phyloP scores from a whole-genome alignment of 306 rosid species.

The Arachis hypogaea region DNA sequence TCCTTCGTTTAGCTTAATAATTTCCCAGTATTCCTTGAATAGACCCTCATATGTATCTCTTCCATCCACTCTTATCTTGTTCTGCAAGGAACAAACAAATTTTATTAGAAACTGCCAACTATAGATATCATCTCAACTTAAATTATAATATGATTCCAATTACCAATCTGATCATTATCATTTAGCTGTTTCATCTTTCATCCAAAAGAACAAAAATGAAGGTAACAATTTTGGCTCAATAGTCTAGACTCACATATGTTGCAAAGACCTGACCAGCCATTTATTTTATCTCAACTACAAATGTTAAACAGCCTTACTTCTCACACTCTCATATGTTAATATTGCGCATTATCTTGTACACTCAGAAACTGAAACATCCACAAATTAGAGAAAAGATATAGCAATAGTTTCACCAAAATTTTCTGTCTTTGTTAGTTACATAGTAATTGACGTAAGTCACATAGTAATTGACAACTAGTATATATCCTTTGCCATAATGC shows the following conservation, averaged over 20 bases:
- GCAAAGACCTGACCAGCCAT: conserved; percentile 4
- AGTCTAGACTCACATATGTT: not conserved
- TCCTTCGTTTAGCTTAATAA: conserved; percentile 61
- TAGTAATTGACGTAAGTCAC: not conserved
- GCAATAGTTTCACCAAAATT: not conserved
- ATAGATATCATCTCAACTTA: conserved; percentile 1
- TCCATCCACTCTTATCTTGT: conserved; percentile 52
- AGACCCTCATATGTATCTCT: conserved; percentile 65
- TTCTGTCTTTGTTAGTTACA: not conserved
- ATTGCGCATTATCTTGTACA: not conserved
- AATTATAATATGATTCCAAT: conserved; percentile 26
- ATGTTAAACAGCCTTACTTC: conserved; percentile 1
- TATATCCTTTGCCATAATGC: not conserved
- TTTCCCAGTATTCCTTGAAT: conserved; percentile 83
- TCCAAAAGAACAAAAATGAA: not conserved
- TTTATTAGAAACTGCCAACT: not conserved
- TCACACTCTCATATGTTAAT: not conserved
- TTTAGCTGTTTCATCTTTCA: not conserved
- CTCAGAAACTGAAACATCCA: not conserved
- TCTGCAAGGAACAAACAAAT: conserved; percentile 51
- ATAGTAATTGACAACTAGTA: not conserved
- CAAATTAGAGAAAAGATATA: not conserved
- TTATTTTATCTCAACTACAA: conserved; percentile 9
- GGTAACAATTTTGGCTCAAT: not conserved
- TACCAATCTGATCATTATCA: conserved; percentile 12